phyloP scores from a whole-genome alignment of 2,329 filamentous ascomycete genomes.

The Incumbomyces lentus region DNA sequence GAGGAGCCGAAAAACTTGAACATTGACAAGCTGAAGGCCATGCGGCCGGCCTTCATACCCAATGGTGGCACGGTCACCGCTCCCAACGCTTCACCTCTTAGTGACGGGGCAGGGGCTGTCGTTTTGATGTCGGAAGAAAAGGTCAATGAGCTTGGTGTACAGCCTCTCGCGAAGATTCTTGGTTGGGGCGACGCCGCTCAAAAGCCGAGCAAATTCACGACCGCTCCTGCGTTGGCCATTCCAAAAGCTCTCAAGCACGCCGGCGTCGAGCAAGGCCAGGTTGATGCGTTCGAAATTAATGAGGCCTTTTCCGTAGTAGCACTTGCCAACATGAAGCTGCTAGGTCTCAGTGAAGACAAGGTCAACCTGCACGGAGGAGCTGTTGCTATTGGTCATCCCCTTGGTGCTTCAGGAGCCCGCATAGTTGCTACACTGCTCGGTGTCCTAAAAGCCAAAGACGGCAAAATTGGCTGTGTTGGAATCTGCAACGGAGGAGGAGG shows the following conservation, averaged over 20 bases:
- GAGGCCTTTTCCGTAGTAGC: conserved; percentile 97
- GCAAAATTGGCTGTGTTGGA: conserved; percentile 83
- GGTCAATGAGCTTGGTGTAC: conserved; percentile 81
- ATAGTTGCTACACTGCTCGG: conserved; percentile 84
- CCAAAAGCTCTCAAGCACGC: conserved; percentile 97
- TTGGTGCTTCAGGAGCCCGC: conserved; percentile 86
- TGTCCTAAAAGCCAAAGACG: conserved; percentile 81
- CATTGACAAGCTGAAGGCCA: conserved; percentile 68
- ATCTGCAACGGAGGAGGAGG: conserved; percentile 98
- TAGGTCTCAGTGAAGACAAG: conserved; percentile 67
- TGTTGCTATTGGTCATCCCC: conserved; percentile 88
- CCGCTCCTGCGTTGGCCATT: conserved; percentile 82
- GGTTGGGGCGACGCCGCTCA: conserved; percentile 95
- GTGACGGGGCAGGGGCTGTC: conserved; percentile 84
- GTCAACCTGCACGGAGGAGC: conserved; percentile 94
- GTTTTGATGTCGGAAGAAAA: conserved; percentile 91
- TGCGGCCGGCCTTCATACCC: conserved; percentile 73
- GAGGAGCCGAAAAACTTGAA: conserved; percentile 94
- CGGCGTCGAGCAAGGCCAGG: conserved; percentile 61
- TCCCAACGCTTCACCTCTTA: conserved; percentile 91
- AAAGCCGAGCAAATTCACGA: conserved; percentile 89
- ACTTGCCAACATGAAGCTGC: conserved; percentile 88
- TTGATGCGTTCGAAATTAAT: conserved; percentile 98
- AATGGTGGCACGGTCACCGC: conserved; percentile 79
- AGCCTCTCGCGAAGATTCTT: conserved; percentile 89